Conservation (phyloP, 1,284 basidiomycete genomes). For the Ustilago sp. region DNA sequence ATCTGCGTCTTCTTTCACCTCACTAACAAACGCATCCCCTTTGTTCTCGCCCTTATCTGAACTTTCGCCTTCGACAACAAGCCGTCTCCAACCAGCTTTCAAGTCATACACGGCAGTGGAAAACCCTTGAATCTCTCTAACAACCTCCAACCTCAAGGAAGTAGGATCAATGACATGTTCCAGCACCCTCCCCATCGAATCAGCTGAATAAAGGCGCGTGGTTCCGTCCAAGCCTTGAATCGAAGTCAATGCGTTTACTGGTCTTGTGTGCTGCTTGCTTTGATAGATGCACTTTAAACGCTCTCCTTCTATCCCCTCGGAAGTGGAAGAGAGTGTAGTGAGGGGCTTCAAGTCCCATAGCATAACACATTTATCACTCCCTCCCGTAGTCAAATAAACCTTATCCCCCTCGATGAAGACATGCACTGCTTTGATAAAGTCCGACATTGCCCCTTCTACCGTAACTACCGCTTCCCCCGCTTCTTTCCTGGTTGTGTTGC, state of each 20-base stretch:
- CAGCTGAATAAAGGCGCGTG: conserved; percentile 42
- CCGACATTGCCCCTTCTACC: conserved; percentile 29
- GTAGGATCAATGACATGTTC: conserved; percentile 24
- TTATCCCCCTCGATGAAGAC: conserved; percentile 10
- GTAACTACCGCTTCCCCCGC: not conserved
- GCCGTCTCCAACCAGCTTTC: conserved; percentile 6
- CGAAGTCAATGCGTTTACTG: conserved; percentile 32
- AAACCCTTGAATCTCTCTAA: conserved; percentile 41
- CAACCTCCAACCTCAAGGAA: conserved; percentile 8
- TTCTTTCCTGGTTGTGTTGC: not conserved
- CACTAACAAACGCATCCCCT: conserved; percentile 24
- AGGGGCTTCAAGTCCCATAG: conserved; percentile 20
- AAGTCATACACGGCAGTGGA: conserved; percentile 43
- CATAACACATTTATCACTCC: conserved; percentile 46
- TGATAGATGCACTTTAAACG: conserved; percentile 14
- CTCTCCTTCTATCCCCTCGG: not conserved
- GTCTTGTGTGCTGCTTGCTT: conserved; percentile 40
- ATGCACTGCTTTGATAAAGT: conserved; percentile 53
- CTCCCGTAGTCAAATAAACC: conserved; percentile 32
- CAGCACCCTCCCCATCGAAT: conserved; percentile 49
- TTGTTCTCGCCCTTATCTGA: not conserved
- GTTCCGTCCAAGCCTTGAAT: conserved; percentile 6
- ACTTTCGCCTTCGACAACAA: conserved; percentile 18
- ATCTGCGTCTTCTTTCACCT: conserved; percentile 18
- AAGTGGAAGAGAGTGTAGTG: not conserved